Evolutionary conservation across 2,329 filamentous ascomycete species (phyloP).

Genomic region (Aspergillus sp.): DNA sequence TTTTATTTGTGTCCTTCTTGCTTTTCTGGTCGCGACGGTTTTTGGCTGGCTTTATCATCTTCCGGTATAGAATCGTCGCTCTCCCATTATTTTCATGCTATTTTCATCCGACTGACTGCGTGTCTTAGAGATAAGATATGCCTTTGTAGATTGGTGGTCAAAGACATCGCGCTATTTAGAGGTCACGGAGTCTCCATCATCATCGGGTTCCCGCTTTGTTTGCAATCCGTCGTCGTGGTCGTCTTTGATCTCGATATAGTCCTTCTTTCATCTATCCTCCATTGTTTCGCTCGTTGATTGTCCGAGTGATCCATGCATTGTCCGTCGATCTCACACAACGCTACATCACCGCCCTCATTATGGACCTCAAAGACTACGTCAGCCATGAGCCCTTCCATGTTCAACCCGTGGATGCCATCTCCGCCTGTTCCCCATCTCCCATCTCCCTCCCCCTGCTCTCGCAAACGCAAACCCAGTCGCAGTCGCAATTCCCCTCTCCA

Average conservation of each 20-base stretch:
- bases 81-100: not conserved
- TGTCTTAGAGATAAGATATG: not conserved
- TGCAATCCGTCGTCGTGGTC: not conserved
- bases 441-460: not conserved
- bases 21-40: not conserved
- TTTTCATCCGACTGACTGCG: not conserved
- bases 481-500: not conserved
- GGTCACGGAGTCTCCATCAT: not conserved
- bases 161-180: not conserved
- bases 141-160: not conserved
- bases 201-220: not conserved
- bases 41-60: no score
- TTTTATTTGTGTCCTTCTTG: not conserved
- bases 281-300: not conserved
- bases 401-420: conserved; percentile 1
- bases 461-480: not conserved
- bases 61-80: not conserved
- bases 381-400: conserved; percentile 2
- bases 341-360: not conserved
- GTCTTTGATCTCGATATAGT: not conserved
- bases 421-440: not conserved
- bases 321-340: not conserved
- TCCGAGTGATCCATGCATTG: not conserved
- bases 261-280: not conserved
- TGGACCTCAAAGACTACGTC: not conserved